Conservation (phyloP, 1,139 yeast genomes). For the Debaryomycetaceae sp. region DNA sequence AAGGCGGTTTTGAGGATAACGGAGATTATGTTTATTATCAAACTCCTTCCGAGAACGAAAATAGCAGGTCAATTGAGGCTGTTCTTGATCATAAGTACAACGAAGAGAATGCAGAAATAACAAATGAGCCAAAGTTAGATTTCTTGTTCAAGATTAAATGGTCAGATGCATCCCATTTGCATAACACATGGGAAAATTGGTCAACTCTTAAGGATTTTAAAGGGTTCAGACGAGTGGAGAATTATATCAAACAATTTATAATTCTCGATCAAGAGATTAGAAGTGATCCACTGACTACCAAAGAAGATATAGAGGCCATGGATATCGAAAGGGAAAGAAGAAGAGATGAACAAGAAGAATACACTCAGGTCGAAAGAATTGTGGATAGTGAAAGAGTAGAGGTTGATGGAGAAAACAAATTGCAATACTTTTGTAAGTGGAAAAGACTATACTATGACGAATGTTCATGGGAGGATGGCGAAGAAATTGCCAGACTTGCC, state of each 20-base stretch:
- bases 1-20: conserved; percentile 33
- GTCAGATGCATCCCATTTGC: conserved; percentile 85
- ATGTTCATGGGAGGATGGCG: conserved; percentile 96
- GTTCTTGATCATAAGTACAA: conserved; percentile 52
- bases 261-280: conserved; percentile 72
- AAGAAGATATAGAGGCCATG: conserved; percentile 90
- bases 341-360: conserved; percentile 81
- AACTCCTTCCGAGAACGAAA: conserved; percentile 32
- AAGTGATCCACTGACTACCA: conserved; percentile 73
- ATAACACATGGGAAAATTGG: conserved; percentile 91
- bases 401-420: conserved; percentile 58
- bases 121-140: conserved; percentile 56
- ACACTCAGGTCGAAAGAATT: conserved; percentile 82
- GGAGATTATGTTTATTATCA: conserved; percentile 41
- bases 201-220: conserved; percentile 51
- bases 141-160: conserved; percentile 77
- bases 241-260: conserved; percentile 79
- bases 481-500: conserved; percentile 76
- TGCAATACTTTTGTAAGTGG: conserved; percentile 92
- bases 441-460: conserved; percentile 89
- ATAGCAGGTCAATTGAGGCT: conserved; percentile 46
- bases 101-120: conserved; percentile 33
- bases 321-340: conserved; percentile 85
- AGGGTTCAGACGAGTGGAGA: conserved; percentile 85
- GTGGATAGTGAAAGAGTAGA: conserved; percentile 79